A percentile compares a stretch with the other conserved stretches of the same genome.
These are phyloP conservation scores for cucumber (Cucumis sativus) DNA, from an alignment of 306 rosid species.

Conservation along the genomic window DNA sequence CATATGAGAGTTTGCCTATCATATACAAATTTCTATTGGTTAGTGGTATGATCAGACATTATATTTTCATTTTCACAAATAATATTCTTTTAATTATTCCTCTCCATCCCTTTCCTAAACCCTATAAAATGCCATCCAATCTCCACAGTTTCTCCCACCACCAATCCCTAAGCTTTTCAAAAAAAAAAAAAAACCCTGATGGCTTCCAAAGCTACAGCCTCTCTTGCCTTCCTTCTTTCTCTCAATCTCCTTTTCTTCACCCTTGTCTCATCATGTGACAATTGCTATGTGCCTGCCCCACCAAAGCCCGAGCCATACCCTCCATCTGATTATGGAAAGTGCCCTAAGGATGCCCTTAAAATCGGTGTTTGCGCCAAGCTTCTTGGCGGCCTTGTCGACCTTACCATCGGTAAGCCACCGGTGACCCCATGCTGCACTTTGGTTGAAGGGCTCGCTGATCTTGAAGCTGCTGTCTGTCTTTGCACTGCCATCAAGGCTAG, in stretches of 20 bases:
- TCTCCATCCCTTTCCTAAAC: background rate
- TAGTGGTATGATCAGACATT: no score
- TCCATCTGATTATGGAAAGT: background rate
- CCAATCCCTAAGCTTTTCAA: background rate
- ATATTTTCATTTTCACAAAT: no score
- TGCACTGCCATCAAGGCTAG: conserved; percentile 64
- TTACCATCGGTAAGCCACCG: conserved; percentile 39
- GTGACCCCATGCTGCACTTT: conserved; percentile 52
- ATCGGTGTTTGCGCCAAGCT: conserved; percentile 49
- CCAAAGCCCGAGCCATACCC: background rate
- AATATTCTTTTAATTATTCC: no score
- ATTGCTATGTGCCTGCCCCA: background rate
- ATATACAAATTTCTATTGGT: no score
- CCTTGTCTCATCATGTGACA: background rate
- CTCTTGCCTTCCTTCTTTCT: background rate
- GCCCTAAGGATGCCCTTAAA: conserved; percentile 56
- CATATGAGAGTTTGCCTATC: no score
- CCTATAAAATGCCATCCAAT: background rate
- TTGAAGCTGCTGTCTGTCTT: conserved; percentile 65
- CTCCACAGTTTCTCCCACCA: background rate
- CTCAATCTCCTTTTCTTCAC: conserved; percentile 1
- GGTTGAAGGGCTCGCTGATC: conserved; percentile 51
- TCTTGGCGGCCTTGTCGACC: conserved; percentile 36
- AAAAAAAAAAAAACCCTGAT: background rate
- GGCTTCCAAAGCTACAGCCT: conserved; percentile 5